Evolutionary conservation across 2,329 filamentous ascomycete genomes (phyloP).

Genomic region (Colletotrichum sp.): DNA sequence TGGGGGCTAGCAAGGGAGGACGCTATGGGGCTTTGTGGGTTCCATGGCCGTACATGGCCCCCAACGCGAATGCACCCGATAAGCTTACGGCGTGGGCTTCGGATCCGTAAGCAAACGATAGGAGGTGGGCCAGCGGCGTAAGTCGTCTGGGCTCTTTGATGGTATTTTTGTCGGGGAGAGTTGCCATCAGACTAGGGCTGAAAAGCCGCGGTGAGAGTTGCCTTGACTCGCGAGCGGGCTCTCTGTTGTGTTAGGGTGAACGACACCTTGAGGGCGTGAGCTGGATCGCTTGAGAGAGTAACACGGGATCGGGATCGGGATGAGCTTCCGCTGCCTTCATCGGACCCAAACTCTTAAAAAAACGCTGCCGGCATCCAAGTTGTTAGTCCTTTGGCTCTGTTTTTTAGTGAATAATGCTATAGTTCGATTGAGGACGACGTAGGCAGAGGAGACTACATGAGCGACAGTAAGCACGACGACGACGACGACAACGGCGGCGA

Average conservation of each 20-base stretch:
- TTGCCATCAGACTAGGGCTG: not conserved
- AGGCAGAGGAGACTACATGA: no score
- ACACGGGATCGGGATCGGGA: not conserved
- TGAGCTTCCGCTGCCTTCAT: not conserved
- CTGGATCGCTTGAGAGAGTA: not conserved
- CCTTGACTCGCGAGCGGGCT: not conserved
- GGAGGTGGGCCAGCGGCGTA: not conserved
- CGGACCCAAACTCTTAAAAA: not conserved
- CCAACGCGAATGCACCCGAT: not conserved
- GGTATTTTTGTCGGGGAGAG: not conserved
- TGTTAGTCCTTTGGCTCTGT: not conserved
- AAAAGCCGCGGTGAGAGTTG: not conserved
- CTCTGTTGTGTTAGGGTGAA: not conserved
- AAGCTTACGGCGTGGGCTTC: not conserved
- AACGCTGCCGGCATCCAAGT: not conserved
- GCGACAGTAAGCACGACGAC: not conserved
- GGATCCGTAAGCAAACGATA: not conserved
- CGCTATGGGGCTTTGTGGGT: not conserved
- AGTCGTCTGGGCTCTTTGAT: not conserved
- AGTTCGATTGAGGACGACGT: not conserved
- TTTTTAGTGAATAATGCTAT: no score
- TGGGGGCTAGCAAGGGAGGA: not conserved
- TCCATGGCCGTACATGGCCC: not conserved
- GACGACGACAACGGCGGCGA: no score
- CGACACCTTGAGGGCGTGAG: not conserved